Base-by-base conservation (phyloP, 106 monocot species). In the Allium fistulosum region DNA sequence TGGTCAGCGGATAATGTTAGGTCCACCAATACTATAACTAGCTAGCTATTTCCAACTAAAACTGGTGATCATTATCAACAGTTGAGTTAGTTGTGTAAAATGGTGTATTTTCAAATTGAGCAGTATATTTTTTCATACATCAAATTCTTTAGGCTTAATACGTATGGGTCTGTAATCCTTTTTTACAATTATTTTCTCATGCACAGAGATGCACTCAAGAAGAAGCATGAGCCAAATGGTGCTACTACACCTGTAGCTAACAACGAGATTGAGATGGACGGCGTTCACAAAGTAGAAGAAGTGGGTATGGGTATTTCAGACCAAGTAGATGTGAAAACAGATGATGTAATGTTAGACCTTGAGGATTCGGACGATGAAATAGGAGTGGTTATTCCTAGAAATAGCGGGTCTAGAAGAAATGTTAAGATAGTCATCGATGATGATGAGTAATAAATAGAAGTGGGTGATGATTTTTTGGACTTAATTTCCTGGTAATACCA, bases 371-470 rank as follows among this genome's bases (percentile, higher is more conserved):
- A 37, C 8, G 84, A 85, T 58, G 85, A 82, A 28, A 14, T 67
- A 27, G 68, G 59, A 46, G 26, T 46, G 37, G 48, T 17, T 51
- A 37, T 37, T 11, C 49, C 62, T 9, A 75, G 46, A 49, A 83
- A 56, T 9, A 59, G 17, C 12, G 72, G 66, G 7, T 50, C 57
- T 10, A 82, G 81, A 65, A 85, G 93, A 65, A 83, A 65, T 15
- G 59, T 79, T 13, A 83, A 62, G 72, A 80, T 88, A 76, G 75
- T 86, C 55, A 63, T 88, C 53, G 92, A 88, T 53, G 85, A 85
- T n/a, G 88, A 85, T 26, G 92, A 93, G 49, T 79, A 84, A 9
- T 84, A 63, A 78, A 47, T 7, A 13, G 49, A 16, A 67, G 49
- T 17, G 11, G n/a, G 63, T 47, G 16, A 63, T 10, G 27, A 11